Conservation (phyloP, 495 filamentous ascomycete species). For the Massariosphaeria phaeospora region DNA sequence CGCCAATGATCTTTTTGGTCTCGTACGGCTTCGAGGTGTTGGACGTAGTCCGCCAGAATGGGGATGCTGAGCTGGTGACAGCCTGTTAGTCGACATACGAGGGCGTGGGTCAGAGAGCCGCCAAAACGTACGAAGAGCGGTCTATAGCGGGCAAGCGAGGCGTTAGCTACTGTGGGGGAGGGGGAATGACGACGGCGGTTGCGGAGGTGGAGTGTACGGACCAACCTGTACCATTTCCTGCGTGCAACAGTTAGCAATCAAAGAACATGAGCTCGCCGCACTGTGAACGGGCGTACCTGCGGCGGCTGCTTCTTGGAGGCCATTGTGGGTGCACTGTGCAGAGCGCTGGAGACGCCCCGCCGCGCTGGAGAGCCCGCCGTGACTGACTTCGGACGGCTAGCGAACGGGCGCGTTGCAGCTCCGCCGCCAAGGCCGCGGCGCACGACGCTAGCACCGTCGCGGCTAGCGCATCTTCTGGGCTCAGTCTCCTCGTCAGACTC, state of each 20-base stretch:
- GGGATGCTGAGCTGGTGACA: conserved; percentile 47
- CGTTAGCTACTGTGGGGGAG: conserved; percentile 19
- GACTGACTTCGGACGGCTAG: too few species aligned
- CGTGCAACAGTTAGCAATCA: background rate
- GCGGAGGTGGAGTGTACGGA: conserved; percentile 52
- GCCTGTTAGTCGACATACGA: background rate
- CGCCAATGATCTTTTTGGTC: conserved; percentile 78
- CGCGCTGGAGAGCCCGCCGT: background rate
- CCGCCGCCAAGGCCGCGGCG: background rate
- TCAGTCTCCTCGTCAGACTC: conserved; percentile 19
- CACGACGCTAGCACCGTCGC: background rate
- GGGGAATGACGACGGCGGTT: conserved; percentile 12
- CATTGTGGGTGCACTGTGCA: conserved; percentile 20
- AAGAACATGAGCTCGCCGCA: background rate
- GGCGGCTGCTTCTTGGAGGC: conserved; percentile 36
- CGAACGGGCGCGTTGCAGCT: background rate
- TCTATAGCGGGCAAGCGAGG: conserved; percentile 40
- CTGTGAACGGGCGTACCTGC: conserved; percentile 16
- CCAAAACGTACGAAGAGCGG: conserved; percentile 54
- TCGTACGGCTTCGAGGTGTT: conserved; percentile 55
- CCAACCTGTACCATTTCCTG: conserved; percentile 99
- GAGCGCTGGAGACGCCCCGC: background rate
- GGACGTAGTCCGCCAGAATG: conserved; percentile 77
- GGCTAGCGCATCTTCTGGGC: background rate
- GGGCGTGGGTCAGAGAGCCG: background rate